These are phyloP conservation scores for Physcomitrium patens DNA, from an alignment of 225 moss, liverwort and hornwort genomes.

Conservation along the genomic window DNA sequence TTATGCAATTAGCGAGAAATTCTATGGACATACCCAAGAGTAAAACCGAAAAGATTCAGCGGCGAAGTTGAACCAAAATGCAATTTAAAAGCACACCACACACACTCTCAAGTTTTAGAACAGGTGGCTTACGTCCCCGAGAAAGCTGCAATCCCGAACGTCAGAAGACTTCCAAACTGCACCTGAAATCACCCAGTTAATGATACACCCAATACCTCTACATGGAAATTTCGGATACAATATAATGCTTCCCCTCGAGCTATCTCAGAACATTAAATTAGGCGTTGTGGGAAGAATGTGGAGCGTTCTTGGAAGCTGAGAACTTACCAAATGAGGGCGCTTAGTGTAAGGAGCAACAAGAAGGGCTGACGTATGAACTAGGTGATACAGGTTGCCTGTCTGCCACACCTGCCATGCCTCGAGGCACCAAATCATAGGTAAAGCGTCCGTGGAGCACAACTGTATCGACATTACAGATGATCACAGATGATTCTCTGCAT, in stretches of 20 bases:
- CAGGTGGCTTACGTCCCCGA: slow-evolving; percentile 74
- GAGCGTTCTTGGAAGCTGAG: neutral
- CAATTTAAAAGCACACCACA: too few relatives aligned
- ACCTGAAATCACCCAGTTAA: slow-evolving; percentile 23
- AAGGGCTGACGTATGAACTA: slow-evolving; percentile 76
- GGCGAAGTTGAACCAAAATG: too few relatives aligned
- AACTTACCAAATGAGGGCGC: slow-evolving; percentile 71
- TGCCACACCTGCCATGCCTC: slow-evolving; percentile 61
- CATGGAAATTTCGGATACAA: neutral
- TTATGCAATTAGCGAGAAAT: neutral
- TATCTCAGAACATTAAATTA: too few relatives aligned
- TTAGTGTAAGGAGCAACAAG: slow-evolving; percentile 77
- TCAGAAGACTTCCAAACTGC: slow-evolving; percentile 86
- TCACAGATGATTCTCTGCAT: neutral
- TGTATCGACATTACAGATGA: neutral
- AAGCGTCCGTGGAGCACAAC: neutral
- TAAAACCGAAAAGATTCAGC: too few relatives aligned
- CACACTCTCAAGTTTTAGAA: neutral
- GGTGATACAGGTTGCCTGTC: slow-evolving; percentile 81
- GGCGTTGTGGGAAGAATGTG: too few relatives aligned
- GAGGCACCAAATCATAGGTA: neutral
- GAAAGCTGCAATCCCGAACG: slow-evolving; percentile 77
- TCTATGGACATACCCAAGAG: too few relatives aligned
- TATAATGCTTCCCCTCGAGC: too few relatives aligned
- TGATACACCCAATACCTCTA: neutral